phyloP scores from a whole-genome alignment of 192 early-diverging fungal species.

The Coemansia sp. region DNA sequence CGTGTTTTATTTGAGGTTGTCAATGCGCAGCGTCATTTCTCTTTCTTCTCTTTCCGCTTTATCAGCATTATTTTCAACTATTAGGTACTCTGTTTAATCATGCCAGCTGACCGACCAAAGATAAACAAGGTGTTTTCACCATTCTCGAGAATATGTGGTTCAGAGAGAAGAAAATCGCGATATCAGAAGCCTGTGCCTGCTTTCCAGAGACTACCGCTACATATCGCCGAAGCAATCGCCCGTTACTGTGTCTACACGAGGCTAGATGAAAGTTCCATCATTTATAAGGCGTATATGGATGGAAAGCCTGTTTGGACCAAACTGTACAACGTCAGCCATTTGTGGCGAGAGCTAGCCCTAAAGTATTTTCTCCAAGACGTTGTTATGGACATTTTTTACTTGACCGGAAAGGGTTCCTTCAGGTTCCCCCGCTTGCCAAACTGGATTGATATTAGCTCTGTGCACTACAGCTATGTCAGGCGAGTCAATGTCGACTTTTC shows the following conservation, averaged over 20 bases:
- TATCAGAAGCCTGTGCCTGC: not conserved
- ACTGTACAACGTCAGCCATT: not conserved
- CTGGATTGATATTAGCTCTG: not conserved
- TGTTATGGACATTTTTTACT: not conserved
- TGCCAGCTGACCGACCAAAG: too few species aligned
- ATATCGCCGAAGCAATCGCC: constrained; percentile 8
- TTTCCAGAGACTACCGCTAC: constrained; percentile 7
- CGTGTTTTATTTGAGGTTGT: too few species aligned
- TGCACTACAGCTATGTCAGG: not conserved
- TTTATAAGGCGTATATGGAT: not conserved
- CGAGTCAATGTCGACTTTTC: not conserved
- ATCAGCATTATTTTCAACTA: not conserved
- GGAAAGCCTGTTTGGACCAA: not conserved
- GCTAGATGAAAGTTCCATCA: not conserved
- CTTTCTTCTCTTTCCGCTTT: not conserved
- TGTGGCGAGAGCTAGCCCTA: not conserved
- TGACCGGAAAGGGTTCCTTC: not conserved
- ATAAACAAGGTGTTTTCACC: too few species aligned
- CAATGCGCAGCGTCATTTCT: not conserved
- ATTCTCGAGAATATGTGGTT: too few species aligned
- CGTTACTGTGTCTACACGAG: not conserved
- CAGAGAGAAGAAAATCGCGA: too few species aligned
- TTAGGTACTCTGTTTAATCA: too few species aligned
- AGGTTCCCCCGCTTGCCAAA: not conserved
- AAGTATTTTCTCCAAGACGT: not conserved